Evolutionary conservation across 2,329 filamentous ascomycete species (phyloP), one percentile per base, ranked within the genome.

Genomic region (Alternaria sp.): DNA sequence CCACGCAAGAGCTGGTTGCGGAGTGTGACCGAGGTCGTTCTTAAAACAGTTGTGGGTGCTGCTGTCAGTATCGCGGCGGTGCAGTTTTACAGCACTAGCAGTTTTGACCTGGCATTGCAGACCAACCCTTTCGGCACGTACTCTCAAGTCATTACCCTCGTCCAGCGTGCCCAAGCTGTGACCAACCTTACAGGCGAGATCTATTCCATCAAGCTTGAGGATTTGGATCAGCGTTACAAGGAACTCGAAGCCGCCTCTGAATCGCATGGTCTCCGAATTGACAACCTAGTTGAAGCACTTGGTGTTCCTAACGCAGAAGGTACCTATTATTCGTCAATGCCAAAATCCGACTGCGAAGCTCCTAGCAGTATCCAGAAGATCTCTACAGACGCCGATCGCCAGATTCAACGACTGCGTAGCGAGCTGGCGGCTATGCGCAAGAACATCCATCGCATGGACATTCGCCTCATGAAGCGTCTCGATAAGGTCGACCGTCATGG

Each of bases 201-300:
- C 14, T 56, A 65, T 54, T 44, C 28, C 9, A 39, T 59, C 28
- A 57, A 66, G 8, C 39, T 68, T 24, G 51, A 61, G 3, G 51
- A 61, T n/a, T 43, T 67, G 11, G 36, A 54, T 12, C 51, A 59
- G 16, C 47, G 51, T n/a, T 62, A 48, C 55, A 39, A 57, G 9
- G 34, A 60, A 14, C 60, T 64, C 2, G 46, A 39, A 28, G 54
- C 48, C n/a, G n/a, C 38, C 11, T 51, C 54, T 30, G 57, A 63
- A 41, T 60, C 54, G 1, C 54, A 62, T 14, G 54, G 53, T 16
- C 51, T 62, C 18, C 68, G 69, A 46, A 64, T 72, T 41, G 67
- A 73, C 39, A 70, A 68, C 20, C 24, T 74, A 1, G 70, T 71
- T 16, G 70, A 72, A 18, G 55, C 65, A 34, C 64, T 73, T 5